Conservation (phyloP, 805 yeast genomes). For the Barnettozyma pratensis region DNA sequence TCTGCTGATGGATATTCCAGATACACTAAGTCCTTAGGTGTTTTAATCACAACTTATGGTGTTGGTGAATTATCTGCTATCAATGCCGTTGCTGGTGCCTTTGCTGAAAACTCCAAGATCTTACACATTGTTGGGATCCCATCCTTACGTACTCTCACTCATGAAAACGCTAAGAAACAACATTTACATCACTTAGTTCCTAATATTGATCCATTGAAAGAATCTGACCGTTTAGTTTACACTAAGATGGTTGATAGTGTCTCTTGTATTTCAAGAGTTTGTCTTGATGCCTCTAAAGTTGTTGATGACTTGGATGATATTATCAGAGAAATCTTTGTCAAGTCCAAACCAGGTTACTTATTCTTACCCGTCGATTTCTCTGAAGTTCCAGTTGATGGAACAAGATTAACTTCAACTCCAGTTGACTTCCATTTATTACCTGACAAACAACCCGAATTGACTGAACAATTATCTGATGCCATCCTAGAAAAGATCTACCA, state of each 20-base stretch:
- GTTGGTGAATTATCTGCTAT: constrained; percentile 87
- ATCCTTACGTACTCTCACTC: constrained; percentile 23
- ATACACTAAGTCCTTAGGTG: constrained; percentile 57
- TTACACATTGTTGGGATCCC: constrained; percentile 80
- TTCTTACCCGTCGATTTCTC: constrained; percentile 72
- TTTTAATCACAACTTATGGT: constrained; percentile 65
- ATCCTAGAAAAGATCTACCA: constrained; percentile 48
- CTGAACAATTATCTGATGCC: constrained; percentile 33
- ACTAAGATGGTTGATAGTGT: constrained; percentile 53
- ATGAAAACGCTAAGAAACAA: constrained; percentile 21
- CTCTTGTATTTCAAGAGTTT: constrained; percentile 50
- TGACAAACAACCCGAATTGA: constrained; percentile 21
- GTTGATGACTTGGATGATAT: constrained; percentile 64
- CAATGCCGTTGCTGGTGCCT: constrained; percentile 79
- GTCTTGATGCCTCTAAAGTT: constrained; percentile 41
- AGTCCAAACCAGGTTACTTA: constrained; percentile 77
- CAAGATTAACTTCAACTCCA: constrained; percentile 31
- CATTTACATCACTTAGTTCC: constrained; percentile 62
- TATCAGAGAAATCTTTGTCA: constrained; percentile 45
- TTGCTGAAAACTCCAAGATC: constrained; percentile 74
- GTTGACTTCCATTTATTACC: constrained; percentile 22
- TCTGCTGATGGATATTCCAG: constrained; percentile 89
- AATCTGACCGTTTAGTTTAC: constrained; percentile 65
- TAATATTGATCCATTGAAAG: constrained; percentile 36
- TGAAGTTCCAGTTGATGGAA: constrained; percentile 35